phyloP scores from a whole-genome alignment of 257 asterid species.

The Nicotiana attenuata region DNA sequence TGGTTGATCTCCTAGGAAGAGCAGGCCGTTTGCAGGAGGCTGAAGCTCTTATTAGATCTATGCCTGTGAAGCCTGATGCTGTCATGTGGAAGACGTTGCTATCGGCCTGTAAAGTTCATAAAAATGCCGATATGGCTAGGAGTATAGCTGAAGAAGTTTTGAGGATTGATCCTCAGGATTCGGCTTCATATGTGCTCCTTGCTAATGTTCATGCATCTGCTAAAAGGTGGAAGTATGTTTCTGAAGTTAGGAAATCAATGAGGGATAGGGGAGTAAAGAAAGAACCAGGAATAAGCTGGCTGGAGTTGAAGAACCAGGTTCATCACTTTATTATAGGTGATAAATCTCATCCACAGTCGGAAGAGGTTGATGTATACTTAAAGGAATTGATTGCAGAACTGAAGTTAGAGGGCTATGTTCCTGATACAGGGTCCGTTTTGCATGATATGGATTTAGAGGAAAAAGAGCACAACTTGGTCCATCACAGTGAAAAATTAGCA shows the following conservation, averaged over 20 bases:
- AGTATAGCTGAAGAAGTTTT: conserved; percentile 53
- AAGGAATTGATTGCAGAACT: conserved; percentile 49
- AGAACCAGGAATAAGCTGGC: conserved; percentile 89
- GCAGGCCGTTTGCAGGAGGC: conserved; percentile 78
- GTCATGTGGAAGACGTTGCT: conserved; percentile 76
- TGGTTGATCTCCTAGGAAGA: conserved; percentile 90
- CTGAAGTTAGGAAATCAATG: conserved; percentile 59
- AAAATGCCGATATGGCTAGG: conserved; percentile 57
- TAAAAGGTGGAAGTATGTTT: conserved; percentile 56
- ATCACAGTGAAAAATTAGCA: conserved; percentile 82
- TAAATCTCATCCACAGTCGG: conserved; percentile 46
- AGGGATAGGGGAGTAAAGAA: conserved; percentile 60
- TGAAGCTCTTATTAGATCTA: conserved; percentile 60
- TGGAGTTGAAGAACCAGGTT: conserved; percentile 56
- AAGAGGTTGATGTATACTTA: conserved; percentile 47
- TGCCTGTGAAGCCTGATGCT: conserved; percentile 59
- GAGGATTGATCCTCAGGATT: conserved; percentile 57
- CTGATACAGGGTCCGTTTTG: conserved; percentile 51
- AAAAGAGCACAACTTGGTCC: conserved; percentile 54
- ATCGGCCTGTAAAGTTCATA: conserved; percentile 76
- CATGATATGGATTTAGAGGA: conserved; percentile 85
- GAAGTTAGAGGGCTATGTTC: conserved; percentile 56
- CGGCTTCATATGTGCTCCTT: conserved; percentile 77
- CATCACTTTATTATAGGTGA: conserved; percentile 60
- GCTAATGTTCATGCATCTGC: conserved; percentile 66